Base-by-base conservation (phyloP, 495 filamentous ascomycete genomes). In the Staphylotrichum tortipilum region DNA sequence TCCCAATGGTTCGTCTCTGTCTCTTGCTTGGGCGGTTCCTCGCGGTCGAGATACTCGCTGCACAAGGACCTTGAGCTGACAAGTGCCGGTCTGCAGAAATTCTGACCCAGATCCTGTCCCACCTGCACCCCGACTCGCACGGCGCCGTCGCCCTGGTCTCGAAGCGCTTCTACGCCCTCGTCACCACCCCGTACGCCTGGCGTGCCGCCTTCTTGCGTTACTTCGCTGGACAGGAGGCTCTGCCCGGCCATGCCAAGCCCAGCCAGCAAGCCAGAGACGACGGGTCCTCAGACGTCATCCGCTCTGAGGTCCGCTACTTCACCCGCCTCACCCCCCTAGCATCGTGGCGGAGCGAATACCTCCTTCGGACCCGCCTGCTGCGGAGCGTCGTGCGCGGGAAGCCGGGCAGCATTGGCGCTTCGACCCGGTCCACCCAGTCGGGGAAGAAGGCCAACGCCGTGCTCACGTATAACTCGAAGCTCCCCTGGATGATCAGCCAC, bases 271-370 rank as follows among this genome's bases (percentile, higher is more conserved):
- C 50, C 14, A 60, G 62, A 44, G 65, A 68, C 9, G 53, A 56
- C 33, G 78, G 84, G 26, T 65, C 61, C 21, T 57, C 83, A 21
- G 75, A 78, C 36, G 75, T 76, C 7, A 84, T 90, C 57, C 79
- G 77, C 55, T 73, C 69, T 23, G 67, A 73, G 57, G 60, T 61
- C 17, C 83, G 88, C 15, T 73, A 77, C 49, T 96, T 96, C 57
- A 78, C 88, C 7, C 77, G 88, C 44, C 73, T 96, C 33, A 90
- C 85, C 24, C 75, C 81, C 11, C 69, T 86, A 36, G 83, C 86
- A 17, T 89, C 89, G 1, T 96, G 90, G 90, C 79, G 89, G 26
- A 94, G 86, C 63, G 90, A 96, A 61, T 96, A 95, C 60, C 84
- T 95, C 34, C 64, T 92, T 24, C 76, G 90, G 21, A 96, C 88